Base-by-base conservation (phyloP, 2,329 filamentous ascomycete genomes). In the Didymella pinodella region DNA sequence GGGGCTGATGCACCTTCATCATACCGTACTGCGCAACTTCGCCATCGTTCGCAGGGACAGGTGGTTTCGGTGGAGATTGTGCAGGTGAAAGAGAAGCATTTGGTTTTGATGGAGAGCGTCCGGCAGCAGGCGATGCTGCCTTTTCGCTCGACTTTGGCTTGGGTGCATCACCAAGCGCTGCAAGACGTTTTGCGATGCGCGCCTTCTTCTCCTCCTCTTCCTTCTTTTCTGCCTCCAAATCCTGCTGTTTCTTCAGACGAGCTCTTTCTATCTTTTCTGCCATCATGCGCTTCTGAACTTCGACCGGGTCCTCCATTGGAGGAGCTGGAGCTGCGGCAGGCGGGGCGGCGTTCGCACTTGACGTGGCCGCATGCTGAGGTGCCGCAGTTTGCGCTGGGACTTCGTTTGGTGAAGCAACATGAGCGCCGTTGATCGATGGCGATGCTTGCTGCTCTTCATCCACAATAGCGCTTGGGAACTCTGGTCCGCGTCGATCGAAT, bases 161-260 rank as follows among this genome's bases (percentile, higher is more conserved):
- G 11, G 70, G 61, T 2, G 85, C 81, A 16, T 88, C 86, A 0
- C 88, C 90, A 71, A 93, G 79, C 8, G 87, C 86, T 66, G 89
- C 89, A 46, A 93, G 78, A 75, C 91, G 92, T 71, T 89, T 84
- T 47, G 87, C 85, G 61, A 93, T 87, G 25, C 90, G 85, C 70
- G 91, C 89, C 67, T 86, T 84, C 59, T 83, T 85, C 18, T 86
- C 90, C n/a, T 87, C 88, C 70, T 92, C 89, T 68, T 91, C 88
- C n/a, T 82, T 84, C 20, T 85, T 88, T 73, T 92, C 85, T 57
- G 90, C 89, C 59, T 76, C 74, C 48, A 65, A 55, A 41, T 75
- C 69, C 53, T 74, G 71, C 57, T 90, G 88, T 69, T 88, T 87
- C 20, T 89, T 90, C 51, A 87, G 86, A 84, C 86, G 61, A 14